Evolutionary conservation across 2,329 filamentous ascomycete genomes (phyloP).

Genomic region (Monosporascus sp.): DNA sequence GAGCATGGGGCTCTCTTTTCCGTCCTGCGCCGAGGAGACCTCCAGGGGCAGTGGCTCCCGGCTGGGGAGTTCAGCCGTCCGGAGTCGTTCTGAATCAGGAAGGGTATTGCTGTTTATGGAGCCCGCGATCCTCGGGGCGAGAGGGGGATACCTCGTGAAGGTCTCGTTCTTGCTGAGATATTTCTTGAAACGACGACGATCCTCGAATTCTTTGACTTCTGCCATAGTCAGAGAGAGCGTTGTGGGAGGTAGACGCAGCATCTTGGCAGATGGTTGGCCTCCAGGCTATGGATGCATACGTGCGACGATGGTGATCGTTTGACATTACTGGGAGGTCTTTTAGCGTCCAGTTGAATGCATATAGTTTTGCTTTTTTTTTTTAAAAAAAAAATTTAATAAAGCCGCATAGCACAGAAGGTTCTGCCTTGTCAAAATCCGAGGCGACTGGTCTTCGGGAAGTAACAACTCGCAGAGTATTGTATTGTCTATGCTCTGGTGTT

Average conservation of each 20-base stretch:
- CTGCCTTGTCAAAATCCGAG: no score
- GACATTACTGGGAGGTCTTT: no score
- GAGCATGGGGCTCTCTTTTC: not conserved
- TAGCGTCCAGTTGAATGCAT: no score
- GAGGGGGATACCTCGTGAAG: constrained; percentile 10
- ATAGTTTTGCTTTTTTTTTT: no score
- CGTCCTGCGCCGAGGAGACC: not conserved
- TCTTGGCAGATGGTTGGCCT: constrained; percentile 13
- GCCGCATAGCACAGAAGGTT: no score
- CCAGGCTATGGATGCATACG: no score
- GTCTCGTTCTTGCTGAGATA: constrained; percentile 25
- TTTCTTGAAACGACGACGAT: constrained; percentile 27
- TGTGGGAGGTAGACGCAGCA: constrained; percentile 38
- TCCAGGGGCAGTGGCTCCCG: not conserved
- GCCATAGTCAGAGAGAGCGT: constrained; percentile 33
- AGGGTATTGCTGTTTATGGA: not conserved
- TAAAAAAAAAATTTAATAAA: no score
- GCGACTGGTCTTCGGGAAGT: no score
- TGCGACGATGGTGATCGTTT: not conserved
- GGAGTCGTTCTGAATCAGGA: constrained; percentile 1
- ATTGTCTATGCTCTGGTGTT: no score
- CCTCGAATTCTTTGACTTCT: constrained; percentile 36
- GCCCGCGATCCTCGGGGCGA: constrained; percentile 8
- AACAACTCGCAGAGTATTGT: no score
- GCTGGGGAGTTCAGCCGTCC: no score